A percentile compares a stretch with the other conserved stretches of the same genome.
These are phyloP conservation scores for Mortierella sp. DNA, from an alignment of 371 early-diverging fungal genomes.

Conservation along the genomic window DNA sequence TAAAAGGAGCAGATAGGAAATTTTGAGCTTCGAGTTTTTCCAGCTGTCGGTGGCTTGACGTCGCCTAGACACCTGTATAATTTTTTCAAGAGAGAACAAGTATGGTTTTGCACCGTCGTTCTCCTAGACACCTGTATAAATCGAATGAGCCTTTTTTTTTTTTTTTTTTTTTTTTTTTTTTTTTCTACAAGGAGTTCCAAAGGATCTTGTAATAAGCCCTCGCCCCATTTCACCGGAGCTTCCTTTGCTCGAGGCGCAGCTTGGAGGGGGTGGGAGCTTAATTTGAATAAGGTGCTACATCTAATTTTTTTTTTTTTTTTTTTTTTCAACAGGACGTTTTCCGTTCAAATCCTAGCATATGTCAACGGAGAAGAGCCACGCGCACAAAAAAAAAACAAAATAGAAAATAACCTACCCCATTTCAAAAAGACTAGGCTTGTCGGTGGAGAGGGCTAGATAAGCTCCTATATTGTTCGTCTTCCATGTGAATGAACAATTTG, in stretches of 20 bases:
- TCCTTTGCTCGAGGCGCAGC: too few relatives aligned
- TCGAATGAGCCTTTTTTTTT: too few relatives aligned
- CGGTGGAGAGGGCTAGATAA: neutral
- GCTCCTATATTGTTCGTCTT: neutral
- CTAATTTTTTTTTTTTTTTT: too few relatives aligned
- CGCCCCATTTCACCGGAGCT: neutral
- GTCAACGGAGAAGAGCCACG: too few relatives aligned
- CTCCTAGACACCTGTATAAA: too few relatives aligned
- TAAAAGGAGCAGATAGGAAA: slow-evolving; percentile 15
- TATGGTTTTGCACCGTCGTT: neutral
- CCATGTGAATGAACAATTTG: neutral
- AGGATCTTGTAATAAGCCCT: neutral
- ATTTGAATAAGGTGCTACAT: neutral
- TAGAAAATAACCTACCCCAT: too few relatives aligned
- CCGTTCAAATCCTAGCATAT: neutral
- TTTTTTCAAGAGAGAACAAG: neutral
- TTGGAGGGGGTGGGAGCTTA: neutral
- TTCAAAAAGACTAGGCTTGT: slow-evolving; percentile 2
- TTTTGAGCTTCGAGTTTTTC: neutral
- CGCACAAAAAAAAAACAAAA: too few relatives aligned
- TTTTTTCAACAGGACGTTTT: neutral
- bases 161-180: too few relatives aligned
- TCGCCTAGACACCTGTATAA: slow-evolving; percentile 15
- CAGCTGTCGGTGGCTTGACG: neutral
- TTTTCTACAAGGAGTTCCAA: neutral